phyloP scores from a whole-genome alignment of 441 rosid species.

The Eutrema salsugineum region DNA sequence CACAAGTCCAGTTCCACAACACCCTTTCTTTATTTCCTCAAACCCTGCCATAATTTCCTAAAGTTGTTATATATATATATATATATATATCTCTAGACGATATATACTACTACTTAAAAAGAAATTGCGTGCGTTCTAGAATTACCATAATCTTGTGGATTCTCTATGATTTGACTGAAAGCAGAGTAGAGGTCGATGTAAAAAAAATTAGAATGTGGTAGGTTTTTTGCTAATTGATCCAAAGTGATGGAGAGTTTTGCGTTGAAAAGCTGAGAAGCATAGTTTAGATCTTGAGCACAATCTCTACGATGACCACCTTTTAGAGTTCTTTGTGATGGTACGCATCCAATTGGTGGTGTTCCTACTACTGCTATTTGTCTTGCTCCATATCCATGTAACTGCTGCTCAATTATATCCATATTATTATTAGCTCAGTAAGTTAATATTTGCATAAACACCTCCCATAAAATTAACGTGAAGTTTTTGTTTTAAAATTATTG shows the following conservation, averaged over 20 bases:
- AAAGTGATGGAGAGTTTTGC: constrained; percentile 41
- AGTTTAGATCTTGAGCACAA: constrained; percentile 44
- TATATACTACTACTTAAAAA: not conserved
- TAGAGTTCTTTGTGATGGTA: constrained; percentile 53
- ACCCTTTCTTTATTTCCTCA: constrained; percentile 46
- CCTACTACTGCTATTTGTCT: constrained; percentile 54
- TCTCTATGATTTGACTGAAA: constrained; percentile 38
- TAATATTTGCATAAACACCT: not conserved
- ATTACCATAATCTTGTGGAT: constrained; percentile 44
- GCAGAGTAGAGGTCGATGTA: constrained; percentile 50
- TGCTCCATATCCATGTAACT: constrained; percentile 46
- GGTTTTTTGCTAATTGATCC: constrained; percentile 28
- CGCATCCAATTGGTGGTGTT: constrained; percentile 66
- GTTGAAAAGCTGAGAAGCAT: constrained; percentile 53
- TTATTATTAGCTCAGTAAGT: not conserved
- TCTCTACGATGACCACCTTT: constrained; percentile 42
- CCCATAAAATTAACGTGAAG: not conserved
- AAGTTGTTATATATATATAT: not conserved
- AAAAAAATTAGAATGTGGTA: constrained; percentile 37
- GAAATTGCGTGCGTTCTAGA: not conserved
- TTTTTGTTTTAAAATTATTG: not conserved
- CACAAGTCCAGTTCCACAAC: constrained; percentile 66
- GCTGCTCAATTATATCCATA: constrained; percentile 28
- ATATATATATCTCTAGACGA: not conserved
- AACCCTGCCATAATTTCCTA: constrained; percentile 43